Conservation (phyloP, 805 yeast genomes). For the Yamadazyma scolyti region DNA sequence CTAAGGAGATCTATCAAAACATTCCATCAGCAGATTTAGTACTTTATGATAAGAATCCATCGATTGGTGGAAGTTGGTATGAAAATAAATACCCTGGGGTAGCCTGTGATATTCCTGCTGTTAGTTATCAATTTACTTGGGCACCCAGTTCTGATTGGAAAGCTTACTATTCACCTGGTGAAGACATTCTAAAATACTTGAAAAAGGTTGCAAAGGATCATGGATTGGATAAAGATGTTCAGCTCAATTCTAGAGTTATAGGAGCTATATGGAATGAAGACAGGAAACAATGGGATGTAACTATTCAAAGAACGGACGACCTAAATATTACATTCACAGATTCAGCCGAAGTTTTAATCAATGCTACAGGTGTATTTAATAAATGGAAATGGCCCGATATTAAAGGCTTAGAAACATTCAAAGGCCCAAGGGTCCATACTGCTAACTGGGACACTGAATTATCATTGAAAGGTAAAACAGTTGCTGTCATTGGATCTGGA, state of each 20-base stretch:
- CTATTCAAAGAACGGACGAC: neutral
- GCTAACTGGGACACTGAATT: constrained; percentile 6
- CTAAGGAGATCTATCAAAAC: constrained; percentile 1
- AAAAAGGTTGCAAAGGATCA: constrained; percentile 6
- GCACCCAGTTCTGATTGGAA: constrained; percentile 5
- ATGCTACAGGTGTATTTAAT: constrained; percentile 4
- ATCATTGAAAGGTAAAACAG: constrained; percentile 5
- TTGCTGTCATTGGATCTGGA: constrained; percentile 8
- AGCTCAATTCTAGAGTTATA: constrained; percentile 1
- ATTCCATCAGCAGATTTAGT: constrained; percentile 4
- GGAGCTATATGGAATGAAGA: constrained; percentile 4
- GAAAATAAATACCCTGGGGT: constrained; percentile 9
- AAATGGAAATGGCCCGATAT: constrained; percentile 2
- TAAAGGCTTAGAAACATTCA: constrained; percentile 6
- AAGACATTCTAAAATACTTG: constrained; percentile 6
- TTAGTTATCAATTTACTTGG: constrained; percentile 3
- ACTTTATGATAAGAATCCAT: constrained; percentile 5
- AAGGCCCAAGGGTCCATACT: constrained; percentile 7
- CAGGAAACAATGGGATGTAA: constrained; percentile 1
- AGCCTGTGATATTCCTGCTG: constrained; percentile 8
- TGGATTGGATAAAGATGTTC: constrained; percentile 3
- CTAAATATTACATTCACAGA: constrained; percentile 3
- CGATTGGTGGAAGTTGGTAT: constrained; percentile 9
- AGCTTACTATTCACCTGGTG: constrained; percentile 4
- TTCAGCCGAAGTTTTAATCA: constrained; percentile 1